Evolutionary conservation across 2,329 filamentous ascomycete species (phyloP).

Genomic region (Fusarium albidum): DNA sequence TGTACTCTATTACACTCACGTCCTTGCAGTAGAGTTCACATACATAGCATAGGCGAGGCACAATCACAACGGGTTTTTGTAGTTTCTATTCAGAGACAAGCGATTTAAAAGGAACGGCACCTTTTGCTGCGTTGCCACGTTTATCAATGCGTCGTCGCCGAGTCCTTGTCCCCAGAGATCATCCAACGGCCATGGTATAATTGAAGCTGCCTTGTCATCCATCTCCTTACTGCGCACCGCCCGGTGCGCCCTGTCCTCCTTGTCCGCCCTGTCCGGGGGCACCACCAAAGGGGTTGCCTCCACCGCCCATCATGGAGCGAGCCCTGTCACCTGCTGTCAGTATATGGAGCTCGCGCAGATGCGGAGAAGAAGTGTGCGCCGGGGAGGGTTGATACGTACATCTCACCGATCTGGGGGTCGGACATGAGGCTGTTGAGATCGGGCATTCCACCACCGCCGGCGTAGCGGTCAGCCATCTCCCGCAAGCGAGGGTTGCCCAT

Average conservation of each 20-base stretch:
- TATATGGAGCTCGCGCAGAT: not conserved
- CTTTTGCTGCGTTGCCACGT: conserved; percentile 23
- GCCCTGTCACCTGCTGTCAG: conserved; percentile 47
- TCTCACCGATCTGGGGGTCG: conserved; percentile 89
- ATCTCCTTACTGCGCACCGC: conserved; percentile 37
- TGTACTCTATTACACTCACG: not conserved
- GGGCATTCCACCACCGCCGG: conserved; percentile 83
- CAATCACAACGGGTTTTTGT: conserved; percentile 18
- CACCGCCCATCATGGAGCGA: conserved; percentile 55
- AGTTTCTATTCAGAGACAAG: conserved; percentile 34
- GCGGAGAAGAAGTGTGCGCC: not conserved
- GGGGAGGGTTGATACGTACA: conserved; percentile 69
- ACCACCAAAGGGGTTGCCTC: conserved; percentile 39
- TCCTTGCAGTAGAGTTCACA: not conserved
- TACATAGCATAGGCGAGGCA: not conserved
- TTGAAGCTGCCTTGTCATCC: conserved; percentile 25
- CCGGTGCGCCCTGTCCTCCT: conserved; percentile 20
- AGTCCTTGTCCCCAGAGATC: conserved; percentile 13
- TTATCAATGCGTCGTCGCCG: conserved; percentile 34
- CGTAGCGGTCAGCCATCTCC: conserved; percentile 86
- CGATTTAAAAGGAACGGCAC: conserved; percentile 18
- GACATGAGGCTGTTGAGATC: conserved; percentile 87
- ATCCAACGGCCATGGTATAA: conserved; percentile 33
- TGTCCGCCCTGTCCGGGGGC: conserved; percentile 33
- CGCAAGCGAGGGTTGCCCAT: conserved; percentile 93